A percentile compares a stretch with the other conserved stretches of the same genome.
Conservation (phyloP, 805 yeast species). For the Cyberlindnera mycetangii region DNA sequence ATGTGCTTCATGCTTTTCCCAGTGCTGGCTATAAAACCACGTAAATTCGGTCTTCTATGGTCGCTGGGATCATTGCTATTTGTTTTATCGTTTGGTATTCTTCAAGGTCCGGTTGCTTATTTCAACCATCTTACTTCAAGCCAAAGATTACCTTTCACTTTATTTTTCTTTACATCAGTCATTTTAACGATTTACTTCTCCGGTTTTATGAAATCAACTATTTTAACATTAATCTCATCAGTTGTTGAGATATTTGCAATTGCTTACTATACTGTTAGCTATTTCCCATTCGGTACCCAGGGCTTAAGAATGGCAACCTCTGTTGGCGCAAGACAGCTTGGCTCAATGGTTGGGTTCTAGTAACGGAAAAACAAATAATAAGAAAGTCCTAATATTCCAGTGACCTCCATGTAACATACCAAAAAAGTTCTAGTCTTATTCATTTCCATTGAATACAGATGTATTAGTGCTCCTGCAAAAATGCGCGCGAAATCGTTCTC, state of each 20-base stretch:
- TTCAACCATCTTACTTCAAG: constrained; percentile 67
- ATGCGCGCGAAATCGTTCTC: too few relatives aligned
- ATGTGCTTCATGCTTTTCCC: constrained; percentile 85
- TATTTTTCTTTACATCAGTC: constrained; percentile 78
- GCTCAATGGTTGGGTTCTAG: constrained; percentile 21
- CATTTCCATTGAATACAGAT: too few relatives aligned
- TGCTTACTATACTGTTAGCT: constrained; percentile 85
- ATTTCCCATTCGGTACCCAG: constrained; percentile 93
- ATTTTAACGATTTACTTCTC: constrained; percentile 76
- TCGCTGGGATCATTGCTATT: constrained; percentile 86
- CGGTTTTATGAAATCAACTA: constrained; percentile 60
- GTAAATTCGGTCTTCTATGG: constrained; percentile 90
- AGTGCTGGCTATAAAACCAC: constrained; percentile 81
- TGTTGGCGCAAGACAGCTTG: constrained; percentile 49
- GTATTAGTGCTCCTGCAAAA: too few relatives aligned
- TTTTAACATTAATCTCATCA: constrained; percentile 74
- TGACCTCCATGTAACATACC: too few relatives aligned
- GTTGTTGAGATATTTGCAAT: constrained; percentile 80
- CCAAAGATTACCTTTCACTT: constrained; percentile 75
- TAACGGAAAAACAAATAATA: too few relatives aligned
- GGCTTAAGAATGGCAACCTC: constrained; percentile 57
- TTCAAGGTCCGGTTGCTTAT: constrained; percentile 91
- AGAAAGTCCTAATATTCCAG: background rate
- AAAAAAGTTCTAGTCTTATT: too few relatives aligned
- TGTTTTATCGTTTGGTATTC: constrained; percentile 82